Percentiles rank a stretch among this genome's conserved stretches.
Evolutionary conservation across 768 basidiomycete genomes (phyloP).

Genomic region (Termitomyces sp.): DNA sequence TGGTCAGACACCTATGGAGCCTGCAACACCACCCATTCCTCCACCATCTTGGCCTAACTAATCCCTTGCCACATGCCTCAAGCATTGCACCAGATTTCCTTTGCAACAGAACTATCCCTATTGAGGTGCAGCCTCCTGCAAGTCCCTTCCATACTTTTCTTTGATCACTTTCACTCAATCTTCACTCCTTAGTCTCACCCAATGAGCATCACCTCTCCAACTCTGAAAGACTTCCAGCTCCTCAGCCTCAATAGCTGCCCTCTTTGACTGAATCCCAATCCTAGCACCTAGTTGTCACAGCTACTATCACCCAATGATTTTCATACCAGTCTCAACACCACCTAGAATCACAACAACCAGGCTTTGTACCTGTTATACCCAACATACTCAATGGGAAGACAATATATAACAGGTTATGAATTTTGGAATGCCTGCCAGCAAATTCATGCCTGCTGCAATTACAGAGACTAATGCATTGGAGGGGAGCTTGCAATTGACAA

Average conservation of each 20-base stretch:
- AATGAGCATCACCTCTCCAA: not conserved
- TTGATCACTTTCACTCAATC: not conserved
- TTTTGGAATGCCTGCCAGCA: not conserved
- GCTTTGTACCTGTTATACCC: constrained; percentile 16
- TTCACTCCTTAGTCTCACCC: too few relatives aligned
- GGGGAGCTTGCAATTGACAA: constrained; percentile 1
- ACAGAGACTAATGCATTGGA: too few relatives aligned
- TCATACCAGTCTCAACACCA: not conserved
- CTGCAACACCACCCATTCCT: not conserved
- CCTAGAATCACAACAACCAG: not conserved
- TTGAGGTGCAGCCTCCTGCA: constrained; percentile 13
- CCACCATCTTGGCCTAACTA: constrained; percentile 2
- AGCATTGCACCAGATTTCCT: not conserved
- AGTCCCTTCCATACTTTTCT: not conserved
- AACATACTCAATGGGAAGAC: not conserved
- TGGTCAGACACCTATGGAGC: constrained; percentile 1
- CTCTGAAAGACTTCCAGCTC: not conserved
- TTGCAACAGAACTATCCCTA: constrained; percentile 6
- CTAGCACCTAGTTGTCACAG: not conserved
- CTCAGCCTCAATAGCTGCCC: not conserved
- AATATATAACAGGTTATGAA: not conserved
- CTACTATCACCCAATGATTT: not conserved
- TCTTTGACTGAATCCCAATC: not conserved
- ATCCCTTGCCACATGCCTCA: not conserved
- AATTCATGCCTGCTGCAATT: too few relatives aligned